Evolutionary conservation across 169 alveolate genomes (phyloP).

Genomic region (Plasmodium coatneyi): DNA sequence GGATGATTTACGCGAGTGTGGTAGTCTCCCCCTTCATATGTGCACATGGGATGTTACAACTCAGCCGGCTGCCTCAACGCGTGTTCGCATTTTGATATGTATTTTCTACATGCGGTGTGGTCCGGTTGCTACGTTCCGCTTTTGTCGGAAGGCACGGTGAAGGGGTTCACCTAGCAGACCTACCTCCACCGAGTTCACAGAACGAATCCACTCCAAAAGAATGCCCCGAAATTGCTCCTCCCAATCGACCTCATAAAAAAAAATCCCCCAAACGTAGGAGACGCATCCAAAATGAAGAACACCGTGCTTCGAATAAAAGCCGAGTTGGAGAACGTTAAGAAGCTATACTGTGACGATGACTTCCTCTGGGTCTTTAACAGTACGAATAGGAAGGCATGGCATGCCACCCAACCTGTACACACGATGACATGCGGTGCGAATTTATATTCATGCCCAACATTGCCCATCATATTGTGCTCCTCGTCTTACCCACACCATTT

Average conservation of each 20-base stretch:
- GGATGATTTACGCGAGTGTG: not conserved
- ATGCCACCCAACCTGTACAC: not conserved
- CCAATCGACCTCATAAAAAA: not conserved
- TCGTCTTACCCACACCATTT: not conserved
- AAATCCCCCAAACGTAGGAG: not conserved
- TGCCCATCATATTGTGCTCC: not conserved
- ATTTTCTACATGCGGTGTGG: not conserved
- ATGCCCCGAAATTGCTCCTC: not conserved
- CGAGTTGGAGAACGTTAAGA: conserved; percentile 60
- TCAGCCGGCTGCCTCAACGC: not conserved
- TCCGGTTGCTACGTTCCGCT: not conserved
- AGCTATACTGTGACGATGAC: conserved; percentile 54
- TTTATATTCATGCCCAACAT: not conserved
- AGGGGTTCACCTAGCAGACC: not conserved
- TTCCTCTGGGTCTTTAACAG: conserved; percentile 56
- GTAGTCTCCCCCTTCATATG: not conserved
- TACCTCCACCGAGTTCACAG: not conserved
- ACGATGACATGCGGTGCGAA: not conserved
- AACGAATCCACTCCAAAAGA: not conserved
- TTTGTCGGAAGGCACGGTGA: not conserved
- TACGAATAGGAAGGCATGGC: not conserved
- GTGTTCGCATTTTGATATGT: not conserved
- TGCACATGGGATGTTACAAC: not conserved
- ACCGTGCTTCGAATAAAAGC: conserved; percentile 58
- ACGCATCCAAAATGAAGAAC: conserved; percentile 30